Evolutionary conservation across 2,329 filamentous ascomycete species (phyloP), one percentile per base, ranked within the genome.

Genomic region (Gnomoniopsis smithogilvyi): DNA sequence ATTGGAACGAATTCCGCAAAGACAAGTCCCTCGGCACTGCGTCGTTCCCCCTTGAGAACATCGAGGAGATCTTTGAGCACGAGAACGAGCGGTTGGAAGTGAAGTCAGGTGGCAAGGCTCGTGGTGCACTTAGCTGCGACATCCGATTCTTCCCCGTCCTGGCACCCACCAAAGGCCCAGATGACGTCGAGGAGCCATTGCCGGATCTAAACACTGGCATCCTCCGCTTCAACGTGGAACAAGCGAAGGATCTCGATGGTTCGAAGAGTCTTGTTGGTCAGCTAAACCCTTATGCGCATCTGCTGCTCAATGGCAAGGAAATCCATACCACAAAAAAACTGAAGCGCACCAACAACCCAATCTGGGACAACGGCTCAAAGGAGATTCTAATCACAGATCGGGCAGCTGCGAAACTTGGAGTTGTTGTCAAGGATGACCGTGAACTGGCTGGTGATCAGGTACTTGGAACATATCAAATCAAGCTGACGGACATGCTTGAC

Each of bases 261-360:
- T 90, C 85, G 64, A 97, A 95, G 86, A 96, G 92, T 74, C 77
- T 99, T 69, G 87, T 98, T 61, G 95, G 95, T 33, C 83, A 88
- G 63, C 87, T 99, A 50, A 98, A 92, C 73, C 95, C 95, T 1
- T 99, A 98, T 66, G 93, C 91, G 11, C 81, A 87, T 34, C 81
- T 99, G 53, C 82, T 97, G 48, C 84, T 99, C 66, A 99, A 99
- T 68, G 90, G 92, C 63, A 96, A 95, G 74, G 89, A 96, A 70
- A 83, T 98, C 4, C 92, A 96, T 67, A 82, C 86, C 58, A 96
- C 93, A 55, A 91, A 92, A 76, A 96, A 93, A 74, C 83, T 97
- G 67, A 99, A 98, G 82, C 89, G 94, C 62, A 98, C 92, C 61
- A 99, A 99, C 76, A 95, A 96, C 67, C 95, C 95, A 8, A 93